A percentile compares a stretch with the other conserved stretches of the same genome.
phyloP scores from a whole-genome alignment of 1,284 basidiomycete genomes.

The Pyrrhoderma lamaoense region DNA sequence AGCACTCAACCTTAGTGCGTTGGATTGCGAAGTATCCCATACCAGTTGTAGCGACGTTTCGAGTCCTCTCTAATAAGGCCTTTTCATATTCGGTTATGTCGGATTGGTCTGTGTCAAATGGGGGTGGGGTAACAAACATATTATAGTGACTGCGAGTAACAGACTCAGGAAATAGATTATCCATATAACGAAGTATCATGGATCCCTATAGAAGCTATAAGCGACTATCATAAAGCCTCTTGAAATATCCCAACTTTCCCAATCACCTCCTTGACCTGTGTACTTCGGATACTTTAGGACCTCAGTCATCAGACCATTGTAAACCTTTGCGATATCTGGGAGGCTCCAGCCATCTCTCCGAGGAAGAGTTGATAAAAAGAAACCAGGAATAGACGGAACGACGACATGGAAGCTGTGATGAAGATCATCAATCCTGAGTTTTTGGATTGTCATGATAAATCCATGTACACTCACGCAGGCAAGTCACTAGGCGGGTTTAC shows the following conservation, averaged over 20 bases:
- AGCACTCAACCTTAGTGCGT: slow-evolving; percentile 17
- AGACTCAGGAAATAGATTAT: slow-evolving; percentile 15
- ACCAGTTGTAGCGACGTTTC: slow-evolving; percentile 13
- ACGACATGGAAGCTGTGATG: slow-evolving; percentile 22
- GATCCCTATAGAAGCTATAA: slow-evolving; percentile 13
- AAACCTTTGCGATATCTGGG: slow-evolving; percentile 19
- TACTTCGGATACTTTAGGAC: slow-evolving; percentile 23
- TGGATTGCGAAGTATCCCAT: slow-evolving; percentile 20
- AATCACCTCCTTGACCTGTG: slow-evolving; percentile 23
- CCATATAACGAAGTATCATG: slow-evolving; percentile 20
- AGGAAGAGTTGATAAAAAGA: slow-evolving; percentile 21
- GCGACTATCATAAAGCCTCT: no score
- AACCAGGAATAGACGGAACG: slow-evolving; percentile 24
- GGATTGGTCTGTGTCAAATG: slow-evolving; percentile 1
- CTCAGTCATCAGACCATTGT: slow-evolving; percentile 22
- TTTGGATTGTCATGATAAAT: neutral
- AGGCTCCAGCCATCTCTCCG: slow-evolving; percentile 19
- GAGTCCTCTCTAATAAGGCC: slow-evolving; percentile 10
- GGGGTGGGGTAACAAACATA: slow-evolving; percentile 18
- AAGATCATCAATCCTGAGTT: neutral
- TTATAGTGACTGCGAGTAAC: slow-evolving; percentile 20
- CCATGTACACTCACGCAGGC: slow-evolving; percentile 20
- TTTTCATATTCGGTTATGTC: slow-evolving; percentile 15
- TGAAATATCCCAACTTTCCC: slow-evolving; percentile 12
- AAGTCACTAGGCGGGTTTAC: slow-evolving; percentile 18